Base-by-base conservation (phyloP, 805 yeast genomes). In the Cyberlindnera mrakii region DNA sequence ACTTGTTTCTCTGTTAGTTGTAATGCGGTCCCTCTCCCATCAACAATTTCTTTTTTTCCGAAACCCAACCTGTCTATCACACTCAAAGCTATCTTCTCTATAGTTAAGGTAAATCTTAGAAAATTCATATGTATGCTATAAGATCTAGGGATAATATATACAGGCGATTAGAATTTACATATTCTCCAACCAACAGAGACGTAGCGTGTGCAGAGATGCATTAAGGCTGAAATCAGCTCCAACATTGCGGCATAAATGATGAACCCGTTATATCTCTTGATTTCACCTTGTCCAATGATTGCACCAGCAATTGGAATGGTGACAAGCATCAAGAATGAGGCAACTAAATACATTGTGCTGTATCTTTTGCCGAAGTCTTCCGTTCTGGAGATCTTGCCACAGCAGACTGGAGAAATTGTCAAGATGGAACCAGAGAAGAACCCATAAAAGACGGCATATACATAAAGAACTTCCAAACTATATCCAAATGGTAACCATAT, bases 351-450 rank as follows among this genome's bases (percentile, higher is more conserved):
- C 58, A 77, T 70, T 4, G 78, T 72, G 7, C 79, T 74, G 52
- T 75, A 75, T 33, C 76, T 67, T 50, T 68, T 70, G 20, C 81
- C 81, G 57, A 74, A 75, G 41, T 65, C 70, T 35, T 72, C 72
- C 4, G 72, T 69, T 37, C 71, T 70, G n/a, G 80, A 73, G 30
- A 79, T 76, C 45, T 77, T 77, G 0, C 79, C 81, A 43, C 77
- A 65, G 48, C 81, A 74, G 5, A 77, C 78, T 4, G 83, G 82
- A 19, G 75, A 65, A 37, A 78, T 57, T 4, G 80, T 69, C 45
- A 77, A 65, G 1, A 76, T 72, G 5, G 81, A 70, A 11, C 80
- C 76, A 13, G 79, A 70, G 45, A 69, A 66, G 39, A 78, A 65
- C 3, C 84, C 84, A 54, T 70, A 77, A 4, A 72, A 46, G 1